These are phyloP conservation scores for Parsonsia alboflavescens DNA, from an alignment of 257 asterid genomes.

Conservation along the genomic window DNA sequence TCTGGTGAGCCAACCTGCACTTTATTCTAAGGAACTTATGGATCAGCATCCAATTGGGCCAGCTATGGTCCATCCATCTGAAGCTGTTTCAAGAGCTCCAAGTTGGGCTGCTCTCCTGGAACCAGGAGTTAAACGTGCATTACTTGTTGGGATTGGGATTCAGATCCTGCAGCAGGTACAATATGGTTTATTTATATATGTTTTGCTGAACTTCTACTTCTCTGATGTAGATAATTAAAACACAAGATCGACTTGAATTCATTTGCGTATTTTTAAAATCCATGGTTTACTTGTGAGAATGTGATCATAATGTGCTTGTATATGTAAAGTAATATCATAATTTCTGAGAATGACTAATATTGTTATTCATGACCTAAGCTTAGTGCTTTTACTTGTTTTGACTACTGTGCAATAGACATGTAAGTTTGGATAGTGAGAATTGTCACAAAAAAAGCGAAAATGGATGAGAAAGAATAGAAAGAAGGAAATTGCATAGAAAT, in stretches of 20 bases:
- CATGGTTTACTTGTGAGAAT: background rate
- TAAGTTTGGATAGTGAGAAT: background rate
- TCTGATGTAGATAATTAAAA: background rate
- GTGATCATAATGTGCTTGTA: background rate
- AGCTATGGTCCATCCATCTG: constrained; percentile 19
- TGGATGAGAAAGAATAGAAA: background rate
- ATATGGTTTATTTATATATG: background rate
- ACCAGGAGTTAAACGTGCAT: constrained; percentile 22
- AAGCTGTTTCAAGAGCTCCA: constrained; percentile 9
- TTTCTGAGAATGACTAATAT: background rate
- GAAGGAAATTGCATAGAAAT: background rate
- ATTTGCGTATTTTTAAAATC: background rate
- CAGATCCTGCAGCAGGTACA: constrained; percentile 24
- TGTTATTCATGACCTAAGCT: too few relatives aligned
- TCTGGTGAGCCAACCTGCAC: constrained; percentile 23
- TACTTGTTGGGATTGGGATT: constrained; percentile 17
- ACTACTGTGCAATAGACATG: too few relatives aligned
- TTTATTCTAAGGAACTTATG: constrained; percentile 14
- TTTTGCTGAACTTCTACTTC: background rate
- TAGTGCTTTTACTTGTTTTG: too few relatives aligned
- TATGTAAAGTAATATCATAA: background rate
- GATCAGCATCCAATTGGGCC: constrained; percentile 22
- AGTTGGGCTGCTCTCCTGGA: constrained; percentile 17
- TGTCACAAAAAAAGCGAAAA: background rate
- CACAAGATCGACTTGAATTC: background rate